A percentile compares a stretch with the other conserved stretches of the same genome.
These are phyloP conservation scores for Pinus tabuliformis DNA, from an alignment of 75 land plant species.

Conservation along the genomic window DNA sequence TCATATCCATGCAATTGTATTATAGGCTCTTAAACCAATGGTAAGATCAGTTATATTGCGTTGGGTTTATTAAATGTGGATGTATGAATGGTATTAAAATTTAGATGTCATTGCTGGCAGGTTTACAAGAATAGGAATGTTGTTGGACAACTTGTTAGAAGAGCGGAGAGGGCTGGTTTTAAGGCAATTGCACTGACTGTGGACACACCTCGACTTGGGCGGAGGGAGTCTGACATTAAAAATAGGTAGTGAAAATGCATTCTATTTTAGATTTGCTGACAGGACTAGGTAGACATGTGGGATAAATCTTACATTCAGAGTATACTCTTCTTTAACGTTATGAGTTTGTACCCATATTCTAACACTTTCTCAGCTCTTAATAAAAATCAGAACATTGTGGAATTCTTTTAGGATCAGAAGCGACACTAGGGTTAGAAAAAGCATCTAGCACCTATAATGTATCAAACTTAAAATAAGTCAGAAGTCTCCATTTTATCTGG, in stretches of 20 bases:
- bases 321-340: too few relatives aligned
- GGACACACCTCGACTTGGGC: conserved; percentile 86
- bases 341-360: too few relatives aligned
- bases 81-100: not conserved
- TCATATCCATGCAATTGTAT: too few relatives aligned
- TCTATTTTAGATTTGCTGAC: too few relatives aligned
- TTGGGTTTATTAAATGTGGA: not conserved
- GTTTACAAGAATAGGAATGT: conserved; percentile 86
- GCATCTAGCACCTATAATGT: not conserved
- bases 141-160: conserved; percentile 81
- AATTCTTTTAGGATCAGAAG: not conserved
- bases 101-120: conserved; percentile 19
- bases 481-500: not conserved
- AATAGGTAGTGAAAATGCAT: conserved; percentile 53
- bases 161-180: conserved; percentile 91
- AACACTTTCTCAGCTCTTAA: not conserved
- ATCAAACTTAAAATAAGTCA: not conserved
- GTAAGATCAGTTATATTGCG: too few relatives aligned
- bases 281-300: too few relatives aligned
- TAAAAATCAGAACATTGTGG: not conserved
- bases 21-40: too few relatives aligned
- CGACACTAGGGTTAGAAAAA: not conserved
- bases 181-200: conserved; percentile 91
- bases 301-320: too few relatives aligned
- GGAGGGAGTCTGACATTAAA: conserved; percentile 89